Base-by-base conservation (phyloP, 768 basidiomycete species). In the Auricularia sp. region DNA sequence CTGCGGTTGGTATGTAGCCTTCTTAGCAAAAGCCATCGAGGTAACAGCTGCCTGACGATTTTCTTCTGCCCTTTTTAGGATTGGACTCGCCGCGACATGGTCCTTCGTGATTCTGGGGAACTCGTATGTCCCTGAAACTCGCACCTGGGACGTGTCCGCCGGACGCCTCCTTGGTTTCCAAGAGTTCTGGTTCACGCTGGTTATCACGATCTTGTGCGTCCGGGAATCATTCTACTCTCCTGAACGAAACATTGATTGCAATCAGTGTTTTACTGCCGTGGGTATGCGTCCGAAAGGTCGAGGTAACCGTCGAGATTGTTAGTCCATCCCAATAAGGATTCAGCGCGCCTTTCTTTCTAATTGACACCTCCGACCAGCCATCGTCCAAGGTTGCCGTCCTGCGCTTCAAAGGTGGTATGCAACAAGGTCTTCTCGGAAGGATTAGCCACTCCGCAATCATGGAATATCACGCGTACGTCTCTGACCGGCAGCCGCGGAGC, bases 11-110 rank as follows among this genome's bases (percentile, higher is more conserved):
- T 61, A 1, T 21, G 66, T 29, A n/a, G 14, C 34, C 12, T 42
- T 42, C 0, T 42, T 6, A 35, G 29, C 23, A 29, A 10, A n/a
- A 21, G 8, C 54, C 10, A 10, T 11, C 0, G 21, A 11, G 12
- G 23, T 29, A 29, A 33, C 5, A n/a, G 56, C 6, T 59, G 11
- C 5, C 51, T 42, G 39, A 42, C 39, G 7, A 14, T 0, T 42
- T 42, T 14, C 8, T 42, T 42, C 12, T 7, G 39, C 39, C 39
- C 76, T 80, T 12, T 78, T 79, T 33, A 84, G 80, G 76, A 53
- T 44, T 43, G 23, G 62, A 18, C 47, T 47, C 4, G 16, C 58
- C 16, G 61, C 58, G 51, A 68, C 67, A 7, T 69, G 68, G 67
- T 44, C 62, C 54, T 68, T 68, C 58, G 67, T 66, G 35, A 64